Percentiles rank a stretch among this genome's conserved stretches.
Conservation (phyloP, 192 early-diverging fungal genomes). For the Diversispora eburnea region DNA sequence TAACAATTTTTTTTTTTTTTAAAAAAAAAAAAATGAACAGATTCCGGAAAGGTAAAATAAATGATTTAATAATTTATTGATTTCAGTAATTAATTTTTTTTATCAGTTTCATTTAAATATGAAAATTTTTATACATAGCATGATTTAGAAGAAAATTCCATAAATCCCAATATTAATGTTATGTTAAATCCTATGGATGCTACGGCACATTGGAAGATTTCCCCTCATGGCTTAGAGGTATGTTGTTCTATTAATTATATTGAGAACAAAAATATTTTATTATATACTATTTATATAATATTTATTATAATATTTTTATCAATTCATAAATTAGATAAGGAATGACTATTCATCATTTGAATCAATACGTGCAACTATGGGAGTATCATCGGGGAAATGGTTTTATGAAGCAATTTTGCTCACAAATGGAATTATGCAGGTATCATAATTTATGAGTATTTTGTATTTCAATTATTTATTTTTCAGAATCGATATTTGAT, state of each 20-base stretch:
- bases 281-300: background rate
- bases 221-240: constrained; percentile 48
- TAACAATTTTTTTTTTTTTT: background rate
- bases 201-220: constrained; percentile 53
- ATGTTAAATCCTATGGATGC: constrained; percentile 54
- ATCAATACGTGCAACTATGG: constrained; percentile 55
- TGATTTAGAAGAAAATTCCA: constrained; percentile 6
- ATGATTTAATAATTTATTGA: background rate
- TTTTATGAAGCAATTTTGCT: constrained; percentile 68
- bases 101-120: background rate
- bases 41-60: background rate
- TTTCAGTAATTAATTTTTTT: background rate
- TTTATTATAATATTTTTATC: background rate
- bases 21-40: background rate
- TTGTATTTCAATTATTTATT: background rate
- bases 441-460: background rate
- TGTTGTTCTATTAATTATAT: background rate
- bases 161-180: constrained; percentile 37
- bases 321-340: constrained; percentile 43
- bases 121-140: constrained; percentile 13
- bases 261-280: background rate
- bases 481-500: background rate
- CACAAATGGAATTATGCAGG: constrained; percentile 74
- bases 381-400: constrained; percentile 60
- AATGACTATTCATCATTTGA: constrained; percentile 82